Evolutionary conservation across 495 filamentous ascomycete genomes (phyloP).

Genomic region (Geopyxis carbonaria): DNA sequence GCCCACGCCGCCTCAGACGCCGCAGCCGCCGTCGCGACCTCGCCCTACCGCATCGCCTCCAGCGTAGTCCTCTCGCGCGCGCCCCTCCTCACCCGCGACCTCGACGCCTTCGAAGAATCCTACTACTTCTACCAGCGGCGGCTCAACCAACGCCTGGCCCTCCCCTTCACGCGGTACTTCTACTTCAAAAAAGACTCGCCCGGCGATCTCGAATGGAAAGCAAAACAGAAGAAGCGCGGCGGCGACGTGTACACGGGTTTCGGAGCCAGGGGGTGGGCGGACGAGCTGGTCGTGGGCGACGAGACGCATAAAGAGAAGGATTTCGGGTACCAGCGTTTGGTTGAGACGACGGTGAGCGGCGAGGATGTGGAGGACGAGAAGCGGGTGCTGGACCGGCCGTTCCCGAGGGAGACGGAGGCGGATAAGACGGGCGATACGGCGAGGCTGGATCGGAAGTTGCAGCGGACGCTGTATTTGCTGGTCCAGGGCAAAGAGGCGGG

Average conservation of each 20-base stretch:
- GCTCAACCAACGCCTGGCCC: constrained; percentile 76
- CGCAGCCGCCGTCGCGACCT: neutral
- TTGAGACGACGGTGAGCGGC: constrained; percentile 46
- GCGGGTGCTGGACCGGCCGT: constrained; percentile 44
- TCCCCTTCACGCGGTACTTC: constrained; percentile 82
- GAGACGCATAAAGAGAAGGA: constrained; percentile 40
- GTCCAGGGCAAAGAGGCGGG: constrained; percentile 47
- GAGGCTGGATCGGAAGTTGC: constrained; percentile 60
- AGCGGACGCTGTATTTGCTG: constrained; percentile 69
- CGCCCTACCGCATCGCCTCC: constrained; percentile 46
- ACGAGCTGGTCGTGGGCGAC: constrained; percentile 68
- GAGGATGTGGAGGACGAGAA: constrained; percentile 47
- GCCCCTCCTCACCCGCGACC: constrained; percentile 67
- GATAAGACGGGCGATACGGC: constrained; percentile 55
- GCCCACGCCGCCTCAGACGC: neutral
- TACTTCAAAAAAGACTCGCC: constrained; percentile 91
- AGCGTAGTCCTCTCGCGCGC: constrained; percentile 75
- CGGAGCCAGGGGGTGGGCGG: constrained; percentile 64
- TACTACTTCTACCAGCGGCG: constrained; percentile 95
- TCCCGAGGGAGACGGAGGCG: constrained; percentile 57
- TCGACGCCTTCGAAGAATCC: constrained; percentile 73
- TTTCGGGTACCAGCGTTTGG: constrained; percentile 29
- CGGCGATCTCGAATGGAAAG: constrained; percentile 72
- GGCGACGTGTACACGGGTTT: constrained; percentile 60
- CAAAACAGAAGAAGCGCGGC: constrained; percentile 47